phyloP scores from a whole-genome alignment of 805 yeast genomes.

The Sugiyamaella americana region DNA sequence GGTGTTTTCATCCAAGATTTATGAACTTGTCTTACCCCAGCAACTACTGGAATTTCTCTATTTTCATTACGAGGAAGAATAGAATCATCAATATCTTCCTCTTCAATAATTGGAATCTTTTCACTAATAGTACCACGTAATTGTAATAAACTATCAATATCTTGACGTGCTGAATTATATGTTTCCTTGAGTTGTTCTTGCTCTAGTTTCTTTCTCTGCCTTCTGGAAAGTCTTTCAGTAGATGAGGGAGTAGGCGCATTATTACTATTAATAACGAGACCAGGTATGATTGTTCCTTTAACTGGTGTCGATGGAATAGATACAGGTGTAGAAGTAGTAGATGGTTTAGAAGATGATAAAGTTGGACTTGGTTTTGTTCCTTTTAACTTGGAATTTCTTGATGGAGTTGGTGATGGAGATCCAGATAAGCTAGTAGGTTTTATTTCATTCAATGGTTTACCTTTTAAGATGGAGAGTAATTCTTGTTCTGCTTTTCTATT shows the following conservation, averaged over 20 bases:
- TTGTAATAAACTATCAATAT: not conserved
- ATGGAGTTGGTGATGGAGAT: not conserved
- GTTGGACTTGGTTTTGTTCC: not conserved
- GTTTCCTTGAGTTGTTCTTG: constrained; percentile 43
- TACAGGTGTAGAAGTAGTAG: not conserved
- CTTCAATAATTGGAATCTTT: too few relatives aligned
- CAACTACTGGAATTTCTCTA: too few relatives aligned
- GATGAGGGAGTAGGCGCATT: not conserved
- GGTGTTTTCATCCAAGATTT: too few relatives aligned
- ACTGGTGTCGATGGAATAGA: too few relatives aligned
- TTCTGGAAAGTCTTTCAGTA: constrained; percentile 56
- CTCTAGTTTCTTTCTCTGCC: constrained; percentile 52
- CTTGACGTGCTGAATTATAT: constrained; percentile 9
- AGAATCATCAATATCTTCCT: too few relatives aligned
- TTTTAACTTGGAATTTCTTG: not conserved
- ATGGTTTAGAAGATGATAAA: not conserved
- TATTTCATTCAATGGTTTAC: not conserved
- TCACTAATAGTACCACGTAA: not conserved
- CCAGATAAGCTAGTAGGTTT: not conserved
- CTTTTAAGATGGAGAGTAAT: not conserved
- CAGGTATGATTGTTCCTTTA: not conserved
- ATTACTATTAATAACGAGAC: not conserved
- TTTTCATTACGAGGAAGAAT: too few relatives aligned
- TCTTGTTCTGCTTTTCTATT: not conserved
- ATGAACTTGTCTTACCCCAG: too few relatives aligned